A percentile compares a stretch with the other conserved stretches of the same genome.
These are phyloP conservation scores for Paecilomyces variotii DNA, from an alignment of 2,329 filamentous ascomycete genomes.

Conservation along the genomic window DNA sequence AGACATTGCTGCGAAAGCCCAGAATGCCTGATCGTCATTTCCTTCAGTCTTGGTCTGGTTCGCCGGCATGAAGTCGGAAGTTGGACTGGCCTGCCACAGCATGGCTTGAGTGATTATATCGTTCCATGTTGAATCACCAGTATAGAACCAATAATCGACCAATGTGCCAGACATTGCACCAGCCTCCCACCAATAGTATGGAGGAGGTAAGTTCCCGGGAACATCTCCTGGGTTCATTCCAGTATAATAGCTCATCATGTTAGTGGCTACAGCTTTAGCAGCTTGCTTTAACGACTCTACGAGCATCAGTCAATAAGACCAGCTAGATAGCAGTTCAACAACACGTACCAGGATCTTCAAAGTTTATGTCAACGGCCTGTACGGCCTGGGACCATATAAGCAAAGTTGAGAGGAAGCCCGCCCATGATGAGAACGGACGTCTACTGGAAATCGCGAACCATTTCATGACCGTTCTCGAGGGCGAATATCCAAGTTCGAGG, in stretches of 20 bases:
- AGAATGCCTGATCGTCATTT: slow-evolving; percentile 53
- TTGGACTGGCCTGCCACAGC: slow-evolving; percentile 29
- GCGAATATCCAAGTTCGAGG: neutral
- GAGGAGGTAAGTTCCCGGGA: slow-evolving; percentile 43
- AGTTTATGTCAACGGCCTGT: slow-evolving; percentile 7
- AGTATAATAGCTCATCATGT: slow-evolving; percentile 47
- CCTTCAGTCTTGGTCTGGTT: slow-evolving; percentile 38
- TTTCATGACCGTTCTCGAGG: neutral
- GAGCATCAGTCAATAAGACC: neutral
- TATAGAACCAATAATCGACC: slow-evolving; percentile 38
- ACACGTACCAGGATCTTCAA: slow-evolving; percentile 7
- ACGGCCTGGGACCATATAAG: slow-evolving; percentile 4
- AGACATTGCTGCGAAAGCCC: slow-evolving; percentile 49
- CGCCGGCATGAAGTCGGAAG: slow-evolving; percentile 33
- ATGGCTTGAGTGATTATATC: slow-evolving; percentile 28
- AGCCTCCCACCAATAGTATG: slow-evolving; percentile 41
- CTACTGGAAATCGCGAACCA: neutral
- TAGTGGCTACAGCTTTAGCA: slow-evolving; percentile 36
- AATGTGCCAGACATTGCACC: slow-evolving; percentile 35
- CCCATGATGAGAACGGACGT: neutral
- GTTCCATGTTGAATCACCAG: slow-evolving; percentile 34
- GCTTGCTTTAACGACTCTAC: slow-evolving; percentile 41
- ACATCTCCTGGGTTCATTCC: slow-evolving; percentile 40
- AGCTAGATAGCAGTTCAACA: neutral
- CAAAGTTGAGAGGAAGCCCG: neutral